Percentiles rank a stretch among this genome's conserved stretches.
Conservation (phyloP, 148 eudicot genomes). For the Euryodendron excelsum region DNA sequence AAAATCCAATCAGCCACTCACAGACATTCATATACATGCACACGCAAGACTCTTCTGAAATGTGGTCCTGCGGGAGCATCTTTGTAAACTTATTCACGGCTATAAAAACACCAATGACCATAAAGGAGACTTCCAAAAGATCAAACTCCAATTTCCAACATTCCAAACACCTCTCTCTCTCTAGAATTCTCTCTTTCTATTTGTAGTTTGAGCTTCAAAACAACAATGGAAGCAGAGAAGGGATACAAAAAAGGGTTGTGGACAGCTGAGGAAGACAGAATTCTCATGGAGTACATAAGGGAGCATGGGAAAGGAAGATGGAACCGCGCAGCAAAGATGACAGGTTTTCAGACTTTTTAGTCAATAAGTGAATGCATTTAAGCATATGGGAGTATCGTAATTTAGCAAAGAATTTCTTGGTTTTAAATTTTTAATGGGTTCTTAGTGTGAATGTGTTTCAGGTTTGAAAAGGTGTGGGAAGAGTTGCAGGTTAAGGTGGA, state of each 20-base stretch:
- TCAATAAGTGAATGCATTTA: too few species aligned
- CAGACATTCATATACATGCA: too few species aligned
- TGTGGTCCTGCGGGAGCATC: too few species aligned
- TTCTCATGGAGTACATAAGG: constrained; percentile 21
- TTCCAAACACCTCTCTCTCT: constrained; percentile 7
- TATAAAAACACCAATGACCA: too few species aligned
- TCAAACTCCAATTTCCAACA: too few species aligned
- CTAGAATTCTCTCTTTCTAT: neutral
- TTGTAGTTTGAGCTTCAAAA: neutral
- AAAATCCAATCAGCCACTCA: too few species aligned
- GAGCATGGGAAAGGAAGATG: constrained; percentile 26
- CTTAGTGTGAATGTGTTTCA: neutral
- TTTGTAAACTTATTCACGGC: too few species aligned
- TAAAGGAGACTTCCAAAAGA: too few species aligned
- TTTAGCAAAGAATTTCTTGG: too few species aligned
- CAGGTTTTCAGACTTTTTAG: constrained; percentile 13
- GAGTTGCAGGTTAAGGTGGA: constrained; percentile 33
- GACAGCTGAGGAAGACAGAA: constrained; percentile 29
- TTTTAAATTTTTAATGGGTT: too few species aligned
- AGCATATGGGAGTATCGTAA: too few species aligned
- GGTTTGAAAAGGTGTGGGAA: constrained; percentile 35
- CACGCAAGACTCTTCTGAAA: too few species aligned
- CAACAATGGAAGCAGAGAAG: constrained; percentile 11
- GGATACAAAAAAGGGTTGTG: constrained; percentile 31
- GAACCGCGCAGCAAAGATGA: constrained; percentile 23